phyloP scores from a whole-genome alignment of 306 rosid species.

The Rosa persica region DNA sequence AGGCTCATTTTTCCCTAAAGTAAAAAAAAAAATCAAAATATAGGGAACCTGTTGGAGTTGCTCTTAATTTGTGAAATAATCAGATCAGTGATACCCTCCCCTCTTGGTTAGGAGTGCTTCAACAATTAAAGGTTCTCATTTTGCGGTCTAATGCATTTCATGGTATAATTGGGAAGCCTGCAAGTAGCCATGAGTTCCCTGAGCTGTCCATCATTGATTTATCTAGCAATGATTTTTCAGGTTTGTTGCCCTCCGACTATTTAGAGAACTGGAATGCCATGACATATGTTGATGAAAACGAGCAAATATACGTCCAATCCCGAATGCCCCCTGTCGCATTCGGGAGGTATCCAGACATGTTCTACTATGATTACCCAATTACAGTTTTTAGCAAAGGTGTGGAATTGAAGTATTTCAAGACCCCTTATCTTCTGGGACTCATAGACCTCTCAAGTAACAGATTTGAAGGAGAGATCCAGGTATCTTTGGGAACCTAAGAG shows the following conservation, averaged over 20 bases:
- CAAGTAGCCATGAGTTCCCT: neutral
- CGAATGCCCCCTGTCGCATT: too few species aligned
- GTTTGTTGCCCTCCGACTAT: slow-evolving; percentile 16
- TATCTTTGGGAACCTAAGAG: slow-evolving; percentile 2
- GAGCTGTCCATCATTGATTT: slow-evolving; percentile 20
- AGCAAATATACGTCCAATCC: neutral
- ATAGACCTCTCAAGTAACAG: slow-evolving; percentile 9
- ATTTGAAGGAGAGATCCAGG: slow-evolving; percentile 8
- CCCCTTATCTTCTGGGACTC: neutral
- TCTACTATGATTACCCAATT: neutral
- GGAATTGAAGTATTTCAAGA: neutral
- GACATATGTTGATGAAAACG: neutral
- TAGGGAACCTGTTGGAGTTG: too few species aligned
- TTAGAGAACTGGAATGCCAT: slow-evolving; percentile 9
- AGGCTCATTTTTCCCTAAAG: too few species aligned
- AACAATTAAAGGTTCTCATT: neutral
- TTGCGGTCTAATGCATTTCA: slow-evolving; percentile 24
- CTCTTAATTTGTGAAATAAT: slow-evolving; percentile 14
- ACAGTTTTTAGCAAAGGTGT: slow-evolving; percentile 1
- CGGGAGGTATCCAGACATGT: neutral
- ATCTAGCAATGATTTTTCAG: slow-evolving; percentile 17
- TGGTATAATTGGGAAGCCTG: slow-evolving; percentile 12
- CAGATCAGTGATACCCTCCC: slow-evolving; percentile 34
- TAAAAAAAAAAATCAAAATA: too few species aligned
- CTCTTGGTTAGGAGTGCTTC: slow-evolving; percentile 39